Evolutionary conservation across 2,329 filamentous ascomycete genomes (phyloP).

Genomic region (Alternaria sp.): DNA sequence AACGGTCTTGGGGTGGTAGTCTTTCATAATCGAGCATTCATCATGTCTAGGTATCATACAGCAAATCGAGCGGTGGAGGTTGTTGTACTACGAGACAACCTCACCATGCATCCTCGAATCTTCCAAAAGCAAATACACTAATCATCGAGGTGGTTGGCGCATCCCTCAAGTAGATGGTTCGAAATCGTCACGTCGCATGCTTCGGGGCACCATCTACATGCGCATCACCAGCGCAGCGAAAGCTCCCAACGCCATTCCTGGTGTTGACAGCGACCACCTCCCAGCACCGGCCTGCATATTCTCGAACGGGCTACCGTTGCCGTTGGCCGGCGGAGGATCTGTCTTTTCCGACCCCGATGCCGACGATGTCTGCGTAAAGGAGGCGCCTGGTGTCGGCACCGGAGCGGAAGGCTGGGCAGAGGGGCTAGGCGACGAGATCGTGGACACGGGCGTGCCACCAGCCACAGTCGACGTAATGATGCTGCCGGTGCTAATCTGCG

Average conservation of each 20-base stretch:
- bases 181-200: background rate
- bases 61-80: background rate
- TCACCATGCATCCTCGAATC: background rate
- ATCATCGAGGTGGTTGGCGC: background rate
- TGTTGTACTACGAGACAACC: background rate
- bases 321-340: conserved; percentile 12
- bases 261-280: conserved; percentile 12
- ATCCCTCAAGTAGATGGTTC: background rate
- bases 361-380: conserved; percentile 1
- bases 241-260: conserved; percentile 8
- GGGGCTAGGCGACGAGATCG: conserved; percentile 13
- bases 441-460: background rate
- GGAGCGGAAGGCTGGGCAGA: conserved; percentile 13
- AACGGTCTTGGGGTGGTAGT: background rate
- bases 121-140: background rate
- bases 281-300: conserved; percentile 32
- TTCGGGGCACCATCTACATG: background rate
- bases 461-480: conserved; percentile 28
- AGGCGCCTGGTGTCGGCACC: conserved; percentile 4
- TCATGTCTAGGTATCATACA: background rate
- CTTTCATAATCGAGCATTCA: background rate
- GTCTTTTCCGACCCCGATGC: conserved; percentile 15
- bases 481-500: conserved; percentile 26
- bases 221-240: conserved; percentile 9
- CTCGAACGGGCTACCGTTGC: conserved; percentile 36